These are phyloP conservation scores for Aspergillus latus DNA, from an alignment of 2,329 filamentous ascomycete species.

Conservation along the genomic window DNA sequence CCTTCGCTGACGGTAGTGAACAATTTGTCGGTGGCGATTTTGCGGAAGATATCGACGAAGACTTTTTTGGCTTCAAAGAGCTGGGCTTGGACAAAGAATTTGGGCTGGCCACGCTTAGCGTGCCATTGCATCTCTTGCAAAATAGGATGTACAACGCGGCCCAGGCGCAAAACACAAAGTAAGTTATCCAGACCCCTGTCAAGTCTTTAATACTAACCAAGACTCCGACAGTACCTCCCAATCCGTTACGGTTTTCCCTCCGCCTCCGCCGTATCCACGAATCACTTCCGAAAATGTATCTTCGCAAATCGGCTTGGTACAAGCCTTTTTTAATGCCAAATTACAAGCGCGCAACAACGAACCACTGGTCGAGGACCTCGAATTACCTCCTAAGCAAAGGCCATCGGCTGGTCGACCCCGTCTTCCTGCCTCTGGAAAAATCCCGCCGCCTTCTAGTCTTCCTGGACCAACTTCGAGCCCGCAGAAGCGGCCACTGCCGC, in stretches of 20 bases:
- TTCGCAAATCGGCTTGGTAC: conserved; percentile 80
- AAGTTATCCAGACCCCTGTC: conserved; percentile 25
- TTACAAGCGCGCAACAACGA: conserved; percentile 79
- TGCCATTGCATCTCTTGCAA: conserved; percentile 91
- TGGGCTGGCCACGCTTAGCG: conserved; percentile 80
- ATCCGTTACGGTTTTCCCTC: conserved; percentile 60
- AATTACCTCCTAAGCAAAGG: conserved; percentile 87
- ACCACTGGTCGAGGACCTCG: conserved; percentile 88
- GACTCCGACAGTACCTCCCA: conserved; percentile 30
- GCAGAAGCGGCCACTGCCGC: conserved; percentile 41
- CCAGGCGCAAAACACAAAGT: conserved; percentile 69
- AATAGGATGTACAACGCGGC: conserved; percentile 84
- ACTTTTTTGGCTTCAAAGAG: conserved; percentile 98
- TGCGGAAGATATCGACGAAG: conserved; percentile 94
- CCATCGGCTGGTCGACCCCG: conserved; percentile 45
- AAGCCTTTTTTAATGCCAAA: conserved; percentile 88
- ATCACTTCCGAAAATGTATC: conserved; percentile 77
- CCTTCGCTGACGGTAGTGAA: conserved; percentile 95
- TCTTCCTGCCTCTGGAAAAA: conserved; percentile 49
- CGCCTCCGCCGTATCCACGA: conserved; percentile 69
- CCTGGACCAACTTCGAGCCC: conserved; percentile 39
- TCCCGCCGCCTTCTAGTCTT: conserved; percentile 36
- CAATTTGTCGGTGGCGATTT: conserved; percentile 97
- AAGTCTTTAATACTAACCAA: conserved; percentile 16
- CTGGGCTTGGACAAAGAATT: conserved; percentile 90